Evolutionary conservation across 257 asterid genomes (phyloP).

Genomic region (Verbena officinalis): DNA sequence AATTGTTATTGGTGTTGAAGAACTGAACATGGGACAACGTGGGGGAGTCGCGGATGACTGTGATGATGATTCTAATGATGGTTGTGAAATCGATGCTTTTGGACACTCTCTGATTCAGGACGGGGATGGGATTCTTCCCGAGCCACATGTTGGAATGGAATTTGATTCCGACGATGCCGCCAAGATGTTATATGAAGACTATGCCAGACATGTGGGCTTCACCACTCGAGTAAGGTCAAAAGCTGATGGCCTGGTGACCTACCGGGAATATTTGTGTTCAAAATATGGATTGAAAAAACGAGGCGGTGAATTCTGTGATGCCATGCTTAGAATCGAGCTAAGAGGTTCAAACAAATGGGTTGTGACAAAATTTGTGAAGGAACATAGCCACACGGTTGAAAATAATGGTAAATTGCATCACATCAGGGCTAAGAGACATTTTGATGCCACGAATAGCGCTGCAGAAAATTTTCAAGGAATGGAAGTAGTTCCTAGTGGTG

Average conservation of each 20-base stretch:
- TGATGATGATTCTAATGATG: conserved; percentile 50
- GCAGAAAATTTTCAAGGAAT: conserved; percentile 46
- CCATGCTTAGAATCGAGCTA: conserved; percentile 69
- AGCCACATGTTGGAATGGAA: conserved; percentile 77
- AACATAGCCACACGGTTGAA: conserved; percentile 56
- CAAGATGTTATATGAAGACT: conserved; percentile 60
- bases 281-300: conserved; percentile 54
- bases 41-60: conserved; percentile 54
- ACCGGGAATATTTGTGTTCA: conserved; percentile 56
- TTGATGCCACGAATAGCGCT: conserved; percentile 52
- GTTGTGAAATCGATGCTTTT: conserved; percentile 43
- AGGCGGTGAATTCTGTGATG: conserved; percentile 62
- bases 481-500: conserved; percentile 70
- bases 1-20: conserved; percentile 47
- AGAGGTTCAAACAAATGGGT: conserved; percentile 61
- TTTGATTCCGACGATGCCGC: conserved; percentile 69
- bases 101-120: conserved; percentile 43
- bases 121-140: conserved; percentile 38
- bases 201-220: conserved; percentile 69
- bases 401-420: conserved; percentile 50
- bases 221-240: conserved; percentile 45
- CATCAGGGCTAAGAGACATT: conserved; percentile 60
- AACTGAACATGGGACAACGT: conserved; percentile 48
- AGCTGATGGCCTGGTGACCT: conserved; percentile 37
- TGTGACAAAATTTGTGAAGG: conserved; percentile 69